These are phyloP conservation scores for Sanghuangporus weigelae DNA, from an alignment of 1,284 basidiomycete genomes.

Conservation along the genomic window DNA sequence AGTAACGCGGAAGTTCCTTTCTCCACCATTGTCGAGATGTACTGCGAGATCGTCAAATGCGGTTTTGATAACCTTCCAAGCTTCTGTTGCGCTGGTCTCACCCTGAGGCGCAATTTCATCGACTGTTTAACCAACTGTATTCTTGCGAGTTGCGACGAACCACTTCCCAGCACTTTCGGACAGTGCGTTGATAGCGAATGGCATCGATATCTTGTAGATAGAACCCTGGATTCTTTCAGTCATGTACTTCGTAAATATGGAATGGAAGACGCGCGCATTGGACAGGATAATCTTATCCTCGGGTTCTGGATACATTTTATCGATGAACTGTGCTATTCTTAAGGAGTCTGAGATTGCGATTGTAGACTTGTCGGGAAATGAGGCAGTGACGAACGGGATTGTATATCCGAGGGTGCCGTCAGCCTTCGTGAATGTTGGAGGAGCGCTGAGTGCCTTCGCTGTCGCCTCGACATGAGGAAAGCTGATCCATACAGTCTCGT, in stretches of 20 bases:
- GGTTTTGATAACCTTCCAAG: constrained; percentile 12
- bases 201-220: constrained; percentile 14
- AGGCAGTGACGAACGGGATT: constrained; percentile 31
- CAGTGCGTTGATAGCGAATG: not conserved
- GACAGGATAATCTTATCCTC: constrained; percentile 29
- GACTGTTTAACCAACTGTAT: constrained; percentile 4
- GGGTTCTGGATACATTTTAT: constrained; percentile 38
- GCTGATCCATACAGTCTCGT: constrained; percentile 37
- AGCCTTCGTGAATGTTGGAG: constrained; percentile 26
- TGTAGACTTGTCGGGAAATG: constrained; percentile 23
- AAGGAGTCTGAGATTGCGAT: constrained; percentile 34
- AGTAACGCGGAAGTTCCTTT: constrained; percentile 3
- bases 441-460: constrained; percentile 29
- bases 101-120: constrained; percentile 13
- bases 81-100: constrained; percentile 6
- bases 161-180: not conserved
- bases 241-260: constrained; percentile 25
- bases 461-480: constrained; percentile 34
- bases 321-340: constrained; percentile 42
- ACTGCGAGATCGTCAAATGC: constrained; percentile 13
- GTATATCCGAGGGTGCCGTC: constrained; percentile 32
- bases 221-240: constrained; percentile 12
- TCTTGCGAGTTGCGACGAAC: not conserved
- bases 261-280: constrained; percentile 26
- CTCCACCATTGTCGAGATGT: constrained; percentile 16